phyloP scores from a whole-genome alignment of 176 grass and related monocot genomes.

The Ensete glaucum region DNA sequence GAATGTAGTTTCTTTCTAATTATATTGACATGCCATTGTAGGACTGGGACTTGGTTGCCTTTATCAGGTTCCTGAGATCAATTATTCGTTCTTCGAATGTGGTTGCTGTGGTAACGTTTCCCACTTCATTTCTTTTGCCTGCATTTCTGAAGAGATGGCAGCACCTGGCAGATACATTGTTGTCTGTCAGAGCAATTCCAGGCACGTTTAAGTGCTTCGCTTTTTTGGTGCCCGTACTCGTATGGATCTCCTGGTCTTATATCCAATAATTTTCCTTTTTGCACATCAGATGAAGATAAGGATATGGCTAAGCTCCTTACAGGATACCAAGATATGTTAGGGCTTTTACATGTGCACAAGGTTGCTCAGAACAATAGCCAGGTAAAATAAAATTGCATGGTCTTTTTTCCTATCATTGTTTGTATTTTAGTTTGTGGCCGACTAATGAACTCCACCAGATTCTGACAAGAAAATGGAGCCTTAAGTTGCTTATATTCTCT shows the following conservation, averaged over 20 bases:
- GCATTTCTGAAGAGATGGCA: constrained; percentile 90
- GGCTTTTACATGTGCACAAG: constrained; percentile 87
- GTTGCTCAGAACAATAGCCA: constrained; percentile 74
- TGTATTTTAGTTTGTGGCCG: not conserved
- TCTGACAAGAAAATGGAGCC: not conserved
- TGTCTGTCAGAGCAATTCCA: constrained; percentile 82
- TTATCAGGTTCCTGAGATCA: constrained; percentile 69
- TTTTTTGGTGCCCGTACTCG: not conserved
- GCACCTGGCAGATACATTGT: constrained; percentile 77
- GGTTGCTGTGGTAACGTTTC: constrained; percentile 76
- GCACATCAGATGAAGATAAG: constrained; percentile 85
- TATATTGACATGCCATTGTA: constrained; percentile 22
- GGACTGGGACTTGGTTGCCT: constrained; percentile 88
- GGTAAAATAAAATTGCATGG: constrained; percentile 24
- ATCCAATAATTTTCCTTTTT: not conserved
- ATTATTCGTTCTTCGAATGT: constrained; percentile 52
- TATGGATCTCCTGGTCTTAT: not conserved
- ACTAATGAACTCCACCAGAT: too few species aligned
- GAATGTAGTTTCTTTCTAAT: constrained; percentile 1
- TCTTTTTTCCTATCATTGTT: not conserved
- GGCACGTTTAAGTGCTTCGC: constrained; percentile 22
- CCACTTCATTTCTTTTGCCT: constrained; percentile 41
- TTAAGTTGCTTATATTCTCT: constrained; percentile 12
- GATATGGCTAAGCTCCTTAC: constrained; percentile 72
- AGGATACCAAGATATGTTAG: constrained; percentile 89